Base-by-base conservation (phyloP, 371 early-diverging fungal genomes). In the Rhizopus microsporus region DNA sequence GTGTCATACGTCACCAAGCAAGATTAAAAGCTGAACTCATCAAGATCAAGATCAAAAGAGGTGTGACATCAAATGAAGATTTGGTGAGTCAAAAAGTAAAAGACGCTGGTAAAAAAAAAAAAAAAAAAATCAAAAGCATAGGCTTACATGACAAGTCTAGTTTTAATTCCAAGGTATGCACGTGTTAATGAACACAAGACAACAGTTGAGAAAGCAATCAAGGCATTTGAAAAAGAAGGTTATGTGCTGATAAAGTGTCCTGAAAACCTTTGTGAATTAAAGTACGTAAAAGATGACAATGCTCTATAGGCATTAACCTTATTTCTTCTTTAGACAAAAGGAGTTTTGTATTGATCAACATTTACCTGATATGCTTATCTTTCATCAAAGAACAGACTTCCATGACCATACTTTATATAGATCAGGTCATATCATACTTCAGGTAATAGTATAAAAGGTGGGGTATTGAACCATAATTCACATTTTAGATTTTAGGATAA, bases 321-420 rank as follows among this genome's bases (percentile, higher is more conserved):
- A 39, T 31, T 9, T 29, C 47, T 9, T 51, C 34, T 17, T 48
- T 43, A 74, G 74, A 33, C 46, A 37, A n/a, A 69, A 72, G 38
- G 58, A 67, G 31, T 82, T 85, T 59, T 75, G 78, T 38, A 60
- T 78, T 5, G 98, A 97, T 68, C 72, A 67, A 3, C 90, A 94
- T 63, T 69, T 97, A 56, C 67, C 69, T 39, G 93, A 95, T 53
- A 69, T 96, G 70, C 78, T 97, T 9, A 87, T 94, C 5, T 88
- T 97, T 37, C 90, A 95, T 23, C 83, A 91, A 3, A 83, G 81
- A 37, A 89, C 91, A 0, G 93, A 93, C 50, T 83, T 97, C 17
- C 95, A 95, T 65, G 83, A 81, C 10, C 87, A 93, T 68, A 74
- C 82, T 16, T 63, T 92, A 5, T 89, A 89, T 43, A 65, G 67